These are phyloP conservation scores for Colletotrichum acutatum DNA, from an alignment of 2,329 filamentous ascomycete species.

Conservation along the genomic window DNA sequence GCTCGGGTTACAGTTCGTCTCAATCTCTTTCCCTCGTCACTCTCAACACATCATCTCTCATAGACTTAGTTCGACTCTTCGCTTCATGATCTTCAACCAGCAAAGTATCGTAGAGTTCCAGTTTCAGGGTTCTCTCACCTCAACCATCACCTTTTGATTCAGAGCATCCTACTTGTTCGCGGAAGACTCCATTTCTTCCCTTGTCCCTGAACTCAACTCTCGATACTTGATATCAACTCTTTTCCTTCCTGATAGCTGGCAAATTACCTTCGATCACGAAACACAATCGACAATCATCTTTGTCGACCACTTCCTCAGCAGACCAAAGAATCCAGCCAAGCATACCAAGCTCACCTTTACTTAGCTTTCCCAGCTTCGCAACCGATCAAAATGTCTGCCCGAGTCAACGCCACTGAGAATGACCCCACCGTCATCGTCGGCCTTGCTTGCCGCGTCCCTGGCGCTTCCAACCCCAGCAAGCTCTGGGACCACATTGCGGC, in stretches of 20 bases:
- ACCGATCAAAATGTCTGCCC: slow-evolving; percentile 35
- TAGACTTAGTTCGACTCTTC: slow-evolving; percentile 1
- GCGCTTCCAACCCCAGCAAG: slow-evolving; percentile 40
- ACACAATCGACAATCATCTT: background rate
- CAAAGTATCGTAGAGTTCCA: slow-evolving; percentile 3
- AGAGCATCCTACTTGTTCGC: background rate
- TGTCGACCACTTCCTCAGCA: background rate
- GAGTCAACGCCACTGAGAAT: slow-evolving; percentile 16
- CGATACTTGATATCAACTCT: background rate
- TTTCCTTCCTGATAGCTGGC: background rate
- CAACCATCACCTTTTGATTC: slow-evolving; percentile 1
- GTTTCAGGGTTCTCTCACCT: background rate
- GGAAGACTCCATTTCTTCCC: background rate
- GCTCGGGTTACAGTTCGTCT: background rate
- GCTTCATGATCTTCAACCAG: slow-evolving; percentile 6
- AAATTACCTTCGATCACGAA: background rate
- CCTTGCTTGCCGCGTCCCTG: slow-evolving; percentile 44
- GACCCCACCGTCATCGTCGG: slow-evolving; percentile 48
- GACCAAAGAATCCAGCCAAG: background rate
- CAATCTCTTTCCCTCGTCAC: background rate
- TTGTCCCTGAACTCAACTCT: background rate
- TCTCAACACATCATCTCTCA: background rate
- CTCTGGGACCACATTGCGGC: slow-evolving; percentile 44
- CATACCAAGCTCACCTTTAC: background rate
- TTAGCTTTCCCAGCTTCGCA: background rate